Conservation (phyloP, 345 rosid genomes). For the Linum usitatissimum region DNA sequence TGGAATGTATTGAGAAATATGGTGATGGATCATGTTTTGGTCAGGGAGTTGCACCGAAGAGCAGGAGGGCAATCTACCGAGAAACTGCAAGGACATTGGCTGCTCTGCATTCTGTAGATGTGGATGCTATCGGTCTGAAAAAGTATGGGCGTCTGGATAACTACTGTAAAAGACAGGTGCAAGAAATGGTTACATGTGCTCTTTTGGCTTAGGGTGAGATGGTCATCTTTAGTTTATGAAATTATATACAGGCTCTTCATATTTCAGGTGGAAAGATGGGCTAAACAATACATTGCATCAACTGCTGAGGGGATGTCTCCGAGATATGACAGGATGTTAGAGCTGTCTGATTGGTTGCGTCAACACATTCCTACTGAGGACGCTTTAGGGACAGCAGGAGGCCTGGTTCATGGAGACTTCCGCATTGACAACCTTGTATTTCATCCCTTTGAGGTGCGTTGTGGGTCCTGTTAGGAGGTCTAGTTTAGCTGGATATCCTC, state of each 20-base stretch:
- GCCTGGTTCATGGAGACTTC: slow-evolving; percentile 93
- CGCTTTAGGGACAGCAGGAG: slow-evolving; percentile 54
- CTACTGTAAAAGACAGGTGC: slow-evolving; percentile 82
- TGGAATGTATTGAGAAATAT: not conserved
- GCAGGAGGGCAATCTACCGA: slow-evolving; percentile 52
- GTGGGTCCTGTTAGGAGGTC: not conserved
- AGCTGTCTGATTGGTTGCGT: slow-evolving; percentile 61
- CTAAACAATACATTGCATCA: slow-evolving; percentile 74
- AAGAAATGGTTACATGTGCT: too few species aligned
- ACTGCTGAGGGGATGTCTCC: slow-evolving; percentile 70
- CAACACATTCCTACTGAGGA: slow-evolving; percentile 63
- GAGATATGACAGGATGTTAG: slow-evolving; percentile 67
- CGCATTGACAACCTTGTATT: slow-evolving; percentile 86
- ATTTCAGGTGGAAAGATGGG: slow-evolving; percentile 84
- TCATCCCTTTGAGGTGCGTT: slow-evolving; percentile 73
- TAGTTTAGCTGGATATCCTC: not conserved
- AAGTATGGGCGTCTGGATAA: slow-evolving; percentile 66
- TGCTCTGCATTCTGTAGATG: slow-evolving; percentile 63
- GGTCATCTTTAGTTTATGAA: not conserved
- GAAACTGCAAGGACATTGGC: slow-evolving; percentile 74
- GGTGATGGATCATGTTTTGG: slow-evolving; percentile 8
- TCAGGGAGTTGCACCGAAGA: slow-evolving; percentile 55
- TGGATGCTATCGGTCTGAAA: slow-evolving; percentile 67
- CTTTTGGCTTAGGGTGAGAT: not conserved
- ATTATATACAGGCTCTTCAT: not conserved